Evolutionary conservation across 1,139 yeast species (phyloP).

Genomic region (Yamadazyma triangularis): DNA sequence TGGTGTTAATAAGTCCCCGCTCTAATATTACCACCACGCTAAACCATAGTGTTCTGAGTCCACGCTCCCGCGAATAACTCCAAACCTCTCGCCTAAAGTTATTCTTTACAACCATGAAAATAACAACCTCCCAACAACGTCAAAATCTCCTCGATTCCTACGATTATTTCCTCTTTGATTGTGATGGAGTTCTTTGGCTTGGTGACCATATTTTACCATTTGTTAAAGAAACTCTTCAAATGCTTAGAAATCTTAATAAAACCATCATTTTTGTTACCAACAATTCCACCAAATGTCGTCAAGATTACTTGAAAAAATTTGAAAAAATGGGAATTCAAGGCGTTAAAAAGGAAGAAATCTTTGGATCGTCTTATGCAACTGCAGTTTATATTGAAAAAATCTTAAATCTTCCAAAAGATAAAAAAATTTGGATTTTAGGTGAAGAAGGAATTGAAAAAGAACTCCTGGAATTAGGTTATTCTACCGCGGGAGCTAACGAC

Average conservation of each 20-base stretch:
- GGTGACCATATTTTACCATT: slow-evolving; percentile 44
- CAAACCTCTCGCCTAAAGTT: too few species aligned
- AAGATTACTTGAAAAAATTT: slow-evolving; percentile 73
- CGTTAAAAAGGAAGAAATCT: slow-evolving; percentile 68
- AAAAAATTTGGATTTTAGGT: slow-evolving; percentile 49
- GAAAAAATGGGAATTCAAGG: slow-evolving; percentile 62
- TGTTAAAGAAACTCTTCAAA: slow-evolving; percentile 34
- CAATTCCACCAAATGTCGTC: slow-evolving; percentile 87
- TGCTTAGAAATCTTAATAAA: slow-evolving; percentile 40
- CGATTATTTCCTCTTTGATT: slow-evolving; percentile 42
- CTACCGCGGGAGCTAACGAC: slow-evolving; percentile 41
- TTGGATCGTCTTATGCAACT: slow-evolving; percentile 88
- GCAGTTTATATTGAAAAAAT: slow-evolving; percentile 83
- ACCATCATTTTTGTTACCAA: slow-evolving; percentile 86
- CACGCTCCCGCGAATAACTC: too few species aligned
- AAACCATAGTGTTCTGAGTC: too few species aligned
- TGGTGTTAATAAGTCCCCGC: too few species aligned
- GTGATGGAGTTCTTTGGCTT: slow-evolving; percentile 49
- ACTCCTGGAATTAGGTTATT: slow-evolving; percentile 37
- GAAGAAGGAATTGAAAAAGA: slow-evolving; percentile 44
- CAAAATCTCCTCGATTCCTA: too few species aligned
- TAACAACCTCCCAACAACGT: too few species aligned
- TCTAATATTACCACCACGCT: too few species aligned
- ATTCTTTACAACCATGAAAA: too few species aligned
- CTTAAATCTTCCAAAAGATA: slow-evolving; percentile 57